Base-by-base conservation (phyloP, 306 rosid genomes). In the Casuarina glauca region DNA sequence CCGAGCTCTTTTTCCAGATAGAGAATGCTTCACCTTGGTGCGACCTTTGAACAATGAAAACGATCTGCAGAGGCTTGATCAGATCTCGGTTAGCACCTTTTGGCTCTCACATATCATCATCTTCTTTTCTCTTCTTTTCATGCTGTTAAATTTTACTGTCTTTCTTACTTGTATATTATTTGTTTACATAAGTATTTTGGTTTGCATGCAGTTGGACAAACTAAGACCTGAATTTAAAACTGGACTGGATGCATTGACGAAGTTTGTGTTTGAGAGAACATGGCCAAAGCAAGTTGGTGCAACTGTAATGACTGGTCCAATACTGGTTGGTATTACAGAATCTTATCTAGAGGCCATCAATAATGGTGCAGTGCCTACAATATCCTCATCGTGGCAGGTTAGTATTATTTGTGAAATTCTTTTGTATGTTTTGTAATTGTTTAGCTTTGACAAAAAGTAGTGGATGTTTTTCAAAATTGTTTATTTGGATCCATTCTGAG, bases 381-480 rank as follows among this genome's bases (percentile, higher is more conserved):
- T 96, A 84, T 84, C 95, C 74, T 96, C 98, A 77, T 93, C 99
- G 19, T 96, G 99, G 99, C 98, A 96, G 99, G 99, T 91, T 71
- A 55, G 84, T 87, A 7, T 70, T 62, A n/a, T 41, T 26, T 63
- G 38, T 19, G 68, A 35, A 79, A 69, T 52, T 66, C 17, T 54
- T 75, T 17, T 70, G 38, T 11, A 19, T 4, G 5, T 36, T 61
- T 52, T 36, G 4, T 62, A 38, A 62, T 60, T 15, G 69, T 62
- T 62, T 62, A 36, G 44, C 36, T 62, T 13, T 3, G 36, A 36
- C 16, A 36, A 62, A 36, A 43, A 0, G 9, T 58, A 19, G 13
- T 42, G 9, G 17, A 66, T 64, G 42, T 10, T 38, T 64, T 51
- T 12, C 42, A 76, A 50, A 50, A 20, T 50, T 3, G 1, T 49